Evolutionary conservation across 2,329 filamentous ascomycete species (phyloP), one percentile per base, ranked within the genome.

Genomic region (Passalora sequoiae): DNA sequence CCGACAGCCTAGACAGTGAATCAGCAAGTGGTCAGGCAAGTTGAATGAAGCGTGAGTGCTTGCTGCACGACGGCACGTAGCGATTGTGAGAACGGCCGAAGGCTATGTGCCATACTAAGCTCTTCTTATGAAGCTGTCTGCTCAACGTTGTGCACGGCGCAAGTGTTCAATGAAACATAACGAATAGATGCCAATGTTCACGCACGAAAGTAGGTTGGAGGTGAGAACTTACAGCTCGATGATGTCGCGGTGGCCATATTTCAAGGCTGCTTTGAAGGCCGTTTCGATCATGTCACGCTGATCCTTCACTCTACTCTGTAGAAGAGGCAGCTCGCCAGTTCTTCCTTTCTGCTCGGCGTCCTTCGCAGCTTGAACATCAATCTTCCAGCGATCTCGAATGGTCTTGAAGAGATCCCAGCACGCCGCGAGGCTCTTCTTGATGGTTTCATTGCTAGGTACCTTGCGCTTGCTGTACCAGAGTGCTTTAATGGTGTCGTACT

Each of bases 351-450:
- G 74, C 54, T 79, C 76, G 8, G 79, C 78, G 49, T 75, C 68
- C 49, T 75, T 72, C 49, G 81, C 68, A 17, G 73, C 72, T 50
- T 74, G 72, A 31, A 68, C 72, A 53, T 77, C 76, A 24, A 69
- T 64, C 57, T 80, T 80, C 78, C 78, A 83, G 27, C 74, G 68
- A 59, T 82, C 78, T 46, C 78, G 72, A 43, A 82, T 72, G 5
- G 70, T 70, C 57, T 76, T 76, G 46, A 81, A 66, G 32, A 81
- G 66, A 37, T 81, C 76, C 67, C 78, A 80, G 56, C 78, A 76
- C 31, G 74, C 69, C 38, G 70, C 69, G 50, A 82, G 66, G 32
- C 73, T 74, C 49, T 64, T 66, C 51, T 76, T 73, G 44, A 82
- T 73, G 47, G 73, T 72, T 19, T 75, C 71, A 12, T 69, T 65